A percentile compares a stretch with the other conserved stretches of the same genome.
phyloP scores from a whole-genome alignment of 306 rosid species.

The Dalbergia cochinchinensis region DNA sequence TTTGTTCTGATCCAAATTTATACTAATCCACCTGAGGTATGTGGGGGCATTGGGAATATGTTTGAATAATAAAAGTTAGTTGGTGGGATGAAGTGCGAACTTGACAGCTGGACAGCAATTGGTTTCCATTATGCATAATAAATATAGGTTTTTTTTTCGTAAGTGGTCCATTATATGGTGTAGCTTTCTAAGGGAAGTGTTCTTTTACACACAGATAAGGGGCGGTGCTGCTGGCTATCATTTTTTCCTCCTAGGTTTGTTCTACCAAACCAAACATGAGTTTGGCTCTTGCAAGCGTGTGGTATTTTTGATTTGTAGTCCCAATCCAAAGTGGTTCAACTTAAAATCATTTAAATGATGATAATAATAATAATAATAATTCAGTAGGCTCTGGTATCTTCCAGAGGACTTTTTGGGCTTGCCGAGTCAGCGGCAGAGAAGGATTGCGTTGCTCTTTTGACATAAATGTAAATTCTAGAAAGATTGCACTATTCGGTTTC shows the following conservation, averaged over 20 bases:
- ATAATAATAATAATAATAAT: too few relatives aligned
- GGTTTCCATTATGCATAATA: slow-evolving; percentile 24
- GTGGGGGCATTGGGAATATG: slow-evolving; percentile 24
- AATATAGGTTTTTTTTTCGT: not conserved
- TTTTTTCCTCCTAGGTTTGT: slow-evolving; percentile 35
- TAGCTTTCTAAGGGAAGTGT: not conserved
- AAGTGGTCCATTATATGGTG: slow-evolving; percentile 52
- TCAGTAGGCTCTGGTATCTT: slow-evolving; percentile 28
- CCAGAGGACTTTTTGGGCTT: slow-evolving; percentile 11
- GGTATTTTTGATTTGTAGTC: not conserved
- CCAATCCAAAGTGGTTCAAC: slow-evolving; percentile 38
- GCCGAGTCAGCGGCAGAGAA: slow-evolving; percentile 12
- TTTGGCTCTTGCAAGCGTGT: not conserved
- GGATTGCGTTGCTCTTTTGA: not conserved
- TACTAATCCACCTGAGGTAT: not conserved
- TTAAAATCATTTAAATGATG: not conserved
- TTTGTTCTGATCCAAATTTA: slow-evolving; percentile 37
- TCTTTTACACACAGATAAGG: slow-evolving; percentile 25
- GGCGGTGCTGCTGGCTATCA: slow-evolving; percentile 18
- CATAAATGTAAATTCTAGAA: slow-evolving; percentile 31
- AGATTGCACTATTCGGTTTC: not conserved
- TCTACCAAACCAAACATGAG: slow-evolving; percentile 29
- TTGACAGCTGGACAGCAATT: slow-evolving; percentile 48
- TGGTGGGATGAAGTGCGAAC: slow-evolving; percentile 47
- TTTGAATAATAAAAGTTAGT: slow-evolving; percentile 43